phyloP scores from a whole-genome alignment of 345 rosid species.

The Eucalyptus camaldulensis region DNA sequence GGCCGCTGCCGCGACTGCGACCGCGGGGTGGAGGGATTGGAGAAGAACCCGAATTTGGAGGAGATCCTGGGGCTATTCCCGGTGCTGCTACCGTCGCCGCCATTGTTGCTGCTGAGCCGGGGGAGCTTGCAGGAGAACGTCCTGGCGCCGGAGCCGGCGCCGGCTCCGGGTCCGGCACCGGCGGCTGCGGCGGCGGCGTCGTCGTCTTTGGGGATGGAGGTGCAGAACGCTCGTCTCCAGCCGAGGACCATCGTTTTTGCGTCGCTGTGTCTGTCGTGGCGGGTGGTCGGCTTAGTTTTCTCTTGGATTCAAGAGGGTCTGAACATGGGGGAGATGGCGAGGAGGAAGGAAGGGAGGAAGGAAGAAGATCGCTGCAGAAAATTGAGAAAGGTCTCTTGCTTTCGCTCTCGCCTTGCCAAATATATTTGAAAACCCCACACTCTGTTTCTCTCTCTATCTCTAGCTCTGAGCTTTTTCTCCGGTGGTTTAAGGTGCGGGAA shows the following conservation, averaged over 20 bases:
- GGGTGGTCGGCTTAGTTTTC: neutral
- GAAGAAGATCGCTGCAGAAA: neutral
- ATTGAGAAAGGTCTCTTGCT: neutral
- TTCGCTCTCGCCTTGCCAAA: neutral
- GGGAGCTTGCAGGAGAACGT: slow-evolving; percentile 9
- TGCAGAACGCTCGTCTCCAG: slow-evolving; percentile 79
- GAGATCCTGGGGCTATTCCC: slow-evolving; percentile 28
- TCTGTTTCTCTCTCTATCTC: neutral
- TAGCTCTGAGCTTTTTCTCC: neutral
- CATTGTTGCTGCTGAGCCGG: neutral
- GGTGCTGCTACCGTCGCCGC: neutral
- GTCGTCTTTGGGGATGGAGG: slow-evolving; percentile 49
- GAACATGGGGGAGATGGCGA: neutral
- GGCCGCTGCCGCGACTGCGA: slow-evolving; percentile 35
- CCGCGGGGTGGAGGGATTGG: slow-evolving; percentile 76
- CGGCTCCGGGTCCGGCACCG: neutral
- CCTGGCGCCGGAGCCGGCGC: neutral
- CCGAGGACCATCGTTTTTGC: slow-evolving; percentile 52
- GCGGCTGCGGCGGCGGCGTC: neutral
- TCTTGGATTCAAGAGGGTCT: neutral
- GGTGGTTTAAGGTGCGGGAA: neutral
- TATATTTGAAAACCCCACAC: neutral
- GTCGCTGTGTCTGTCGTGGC: neutral
- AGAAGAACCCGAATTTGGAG: slow-evolving; percentile 64
- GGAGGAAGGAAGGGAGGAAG: neutral